Evolutionary conservation across 768 basidiomycete genomes (phyloP), one percentile per base, ranked within the genome.

Genomic region (Macrolepiota dolichaula): DNA sequence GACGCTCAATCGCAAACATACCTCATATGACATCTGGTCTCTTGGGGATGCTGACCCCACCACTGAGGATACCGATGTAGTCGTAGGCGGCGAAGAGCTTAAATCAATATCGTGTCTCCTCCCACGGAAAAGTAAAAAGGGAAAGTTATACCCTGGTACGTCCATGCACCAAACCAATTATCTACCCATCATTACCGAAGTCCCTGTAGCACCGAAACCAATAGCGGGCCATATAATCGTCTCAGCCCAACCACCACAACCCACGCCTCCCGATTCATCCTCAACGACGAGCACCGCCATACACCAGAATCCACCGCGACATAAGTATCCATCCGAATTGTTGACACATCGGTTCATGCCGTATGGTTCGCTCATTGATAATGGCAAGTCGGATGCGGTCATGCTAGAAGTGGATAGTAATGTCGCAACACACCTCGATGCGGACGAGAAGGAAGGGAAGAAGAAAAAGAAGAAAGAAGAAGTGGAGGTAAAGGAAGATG

Each of bases 41-140:
- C 65, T 89, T 15, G 84, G 79, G 1, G 75, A 79, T 15, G 77
- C 75, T 19, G 75, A 74, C 24, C 71, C 75, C 35, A 32, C 24
- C 10, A 4, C 36, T 50, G 29, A 4, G 12, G 11, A 22, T 6
- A 27, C 37, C 9, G 9, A 5, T n/a, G 70, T 67, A 1, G 62
- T n/a, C n/a, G n/a, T 79, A 17, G 81, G 83, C 0, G 89, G 82
- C 2, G 90, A 91, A 64, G 90, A 91, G 69, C 71, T 90, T 42
- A 81, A 79, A 44, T 71, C 73, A 0, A 68, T 92, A 7, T 77
- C 85, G 2, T 88, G 86, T 69, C 72, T 92, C 2, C 70, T 92
- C 1, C 90, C 90, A 0, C 76, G 88, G 19, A 84, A 77, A 65
- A 82, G 74, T 54, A 86, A 88, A 67, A 77, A 76, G 15, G 87